These are phyloP conservation scores for Yarrowia sp. DNA, from an alignment of 805 yeast genomes.

Conservation along the genomic window DNA sequence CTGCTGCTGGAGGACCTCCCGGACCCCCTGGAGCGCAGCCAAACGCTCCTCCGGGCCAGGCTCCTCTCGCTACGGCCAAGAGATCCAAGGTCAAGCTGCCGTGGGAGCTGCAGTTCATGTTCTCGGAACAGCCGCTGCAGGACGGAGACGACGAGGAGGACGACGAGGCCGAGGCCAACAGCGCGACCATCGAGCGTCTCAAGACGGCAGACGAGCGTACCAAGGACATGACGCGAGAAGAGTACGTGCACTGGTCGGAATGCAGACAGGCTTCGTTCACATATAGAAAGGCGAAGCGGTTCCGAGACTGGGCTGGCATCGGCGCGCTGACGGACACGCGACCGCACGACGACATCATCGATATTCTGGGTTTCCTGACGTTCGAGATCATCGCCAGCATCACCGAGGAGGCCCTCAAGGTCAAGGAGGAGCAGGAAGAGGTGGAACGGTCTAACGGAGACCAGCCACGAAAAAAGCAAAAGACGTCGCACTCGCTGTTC, in stretches of 20 bases:
- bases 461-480: conserved; percentile 30
- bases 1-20: neutral
- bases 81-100: conserved; percentile 82
- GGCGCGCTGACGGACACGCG: conserved; percentile 78
- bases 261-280: conserved; percentile 98
- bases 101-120: conserved; percentile 95
- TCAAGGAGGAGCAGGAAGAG: conserved; percentile 70
- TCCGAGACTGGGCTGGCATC: conserved; percentile 94
- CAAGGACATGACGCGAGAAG: conserved; percentile 89
- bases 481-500: conserved; percentile 45
- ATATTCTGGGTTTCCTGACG: conserved; percentile 89
- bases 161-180: conserved; percentile 83
- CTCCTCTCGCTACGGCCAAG: conserved; percentile 43
- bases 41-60: neutral
- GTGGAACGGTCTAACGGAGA: conserved; percentile 51
- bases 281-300: conserved; percentile 88
- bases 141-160: conserved; percentile 70
- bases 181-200: conserved; percentile 82
- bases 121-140: conserved; percentile 81
- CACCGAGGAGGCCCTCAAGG: conserved; percentile 85
- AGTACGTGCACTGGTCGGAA: conserved; percentile 98
- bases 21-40: neutral
- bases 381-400: conserved; percentile 94
- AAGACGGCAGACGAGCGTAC: conserved; percentile 95
- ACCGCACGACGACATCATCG: conserved; percentile 95